Conservation (phyloP, 2,329 filamentous ascomycete genomes). For the Cladosporium sp. region DNA sequence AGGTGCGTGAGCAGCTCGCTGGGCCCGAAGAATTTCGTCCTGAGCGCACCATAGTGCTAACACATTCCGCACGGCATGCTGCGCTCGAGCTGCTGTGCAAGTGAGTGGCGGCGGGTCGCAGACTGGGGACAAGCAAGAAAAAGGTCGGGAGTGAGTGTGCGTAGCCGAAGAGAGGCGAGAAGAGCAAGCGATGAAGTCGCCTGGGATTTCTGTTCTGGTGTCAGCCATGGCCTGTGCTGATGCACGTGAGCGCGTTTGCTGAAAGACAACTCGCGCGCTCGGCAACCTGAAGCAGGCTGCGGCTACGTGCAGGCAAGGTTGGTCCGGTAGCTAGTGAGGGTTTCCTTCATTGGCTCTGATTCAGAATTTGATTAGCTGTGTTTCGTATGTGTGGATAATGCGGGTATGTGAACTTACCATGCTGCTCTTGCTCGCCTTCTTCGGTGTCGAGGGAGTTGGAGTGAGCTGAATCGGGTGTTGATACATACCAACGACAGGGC, state of each 20-base stretch:
- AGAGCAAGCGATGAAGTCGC: constrained; percentile 7
- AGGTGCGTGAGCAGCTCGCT: constrained; percentile 13
- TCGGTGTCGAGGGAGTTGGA: not conserved
- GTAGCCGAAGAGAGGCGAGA: constrained; percentile 14
- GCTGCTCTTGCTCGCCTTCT: constrained; percentile 16
- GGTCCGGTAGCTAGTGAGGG: constrained; percentile 20
- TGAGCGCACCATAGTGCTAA: constrained; percentile 22
- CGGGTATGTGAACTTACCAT: not conserved
- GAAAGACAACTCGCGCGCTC: constrained; percentile 1
- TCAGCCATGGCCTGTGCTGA: constrained; percentile 17
- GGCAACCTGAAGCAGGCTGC: constrained; percentile 6
- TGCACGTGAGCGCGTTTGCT: constrained; percentile 15
- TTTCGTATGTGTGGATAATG: not conserved
- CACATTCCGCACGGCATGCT: constrained; percentile 4
- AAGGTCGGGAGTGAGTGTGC: not conserved
- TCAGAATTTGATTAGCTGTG: not conserved
- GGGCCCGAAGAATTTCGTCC: constrained; percentile 13
- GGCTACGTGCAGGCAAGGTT: constrained; percentile 20
- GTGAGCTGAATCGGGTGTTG: too few species aligned
- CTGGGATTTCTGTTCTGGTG: constrained; percentile 21
- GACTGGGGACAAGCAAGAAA: not conserved
- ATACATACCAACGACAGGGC: too few species aligned
- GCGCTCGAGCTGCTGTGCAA: constrained; percentile 14
- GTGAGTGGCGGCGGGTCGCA: not conserved
- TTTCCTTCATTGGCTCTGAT: constrained; percentile 16